Percentiles rank a stretch among this genome's conserved stretches.
phyloP scores from a whole-genome alignment of 2,329 filamentous ascomycete species.

The Aspergillus amoenus region DNA sequence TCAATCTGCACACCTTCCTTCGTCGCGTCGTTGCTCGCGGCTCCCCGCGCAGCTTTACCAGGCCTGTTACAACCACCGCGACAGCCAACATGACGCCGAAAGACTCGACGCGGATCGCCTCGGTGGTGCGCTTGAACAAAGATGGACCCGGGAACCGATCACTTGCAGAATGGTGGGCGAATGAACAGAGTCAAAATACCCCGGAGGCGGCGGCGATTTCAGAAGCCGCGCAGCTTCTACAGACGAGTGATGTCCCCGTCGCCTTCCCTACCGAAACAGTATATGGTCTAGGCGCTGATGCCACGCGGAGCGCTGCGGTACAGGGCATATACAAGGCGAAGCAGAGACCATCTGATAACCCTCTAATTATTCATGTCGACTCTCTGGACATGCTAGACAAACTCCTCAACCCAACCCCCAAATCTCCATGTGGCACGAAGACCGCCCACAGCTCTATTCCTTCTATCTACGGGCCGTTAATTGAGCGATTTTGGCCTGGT shows the following conservation, averaged over 20 bases:
- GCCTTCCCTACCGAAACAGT: constrained; percentile 98
- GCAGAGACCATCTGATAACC: constrained; percentile 87
- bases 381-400: constrained; percentile 73
- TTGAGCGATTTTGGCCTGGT: constrained; percentile 88
- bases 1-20: constrained; percentile 28
- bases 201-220: constrained; percentile 55
- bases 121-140: constrained; percentile 39
- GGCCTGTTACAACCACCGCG: constrained; percentile 23
- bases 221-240: constrained; percentile 66
- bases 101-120: constrained; percentile 34
- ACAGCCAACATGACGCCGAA: constrained; percentile 21
- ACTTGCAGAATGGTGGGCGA: constrained; percentile 41
- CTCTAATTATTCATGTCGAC: constrained; percentile 87
- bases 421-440: constrained; percentile 29
- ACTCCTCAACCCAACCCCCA: constrained; percentile 51
- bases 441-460: constrained; percentile 55
- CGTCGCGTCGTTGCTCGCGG: constrained; percentile 30
- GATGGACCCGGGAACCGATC: constrained; percentile 33
- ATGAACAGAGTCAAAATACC: constrained; percentile 36
- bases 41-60: constrained; percentile 29
- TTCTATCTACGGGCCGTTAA: constrained; percentile 72
- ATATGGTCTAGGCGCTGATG: constrained; percentile 94
- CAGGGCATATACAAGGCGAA: constrained; percentile 92
- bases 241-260: constrained; percentile 69
- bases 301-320: constrained; percentile 79